These are phyloP conservation scores for Cryptococcus sp. DNA, from an alignment of 1,284 basidiomycete species.

Conservation along the genomic window DNA sequence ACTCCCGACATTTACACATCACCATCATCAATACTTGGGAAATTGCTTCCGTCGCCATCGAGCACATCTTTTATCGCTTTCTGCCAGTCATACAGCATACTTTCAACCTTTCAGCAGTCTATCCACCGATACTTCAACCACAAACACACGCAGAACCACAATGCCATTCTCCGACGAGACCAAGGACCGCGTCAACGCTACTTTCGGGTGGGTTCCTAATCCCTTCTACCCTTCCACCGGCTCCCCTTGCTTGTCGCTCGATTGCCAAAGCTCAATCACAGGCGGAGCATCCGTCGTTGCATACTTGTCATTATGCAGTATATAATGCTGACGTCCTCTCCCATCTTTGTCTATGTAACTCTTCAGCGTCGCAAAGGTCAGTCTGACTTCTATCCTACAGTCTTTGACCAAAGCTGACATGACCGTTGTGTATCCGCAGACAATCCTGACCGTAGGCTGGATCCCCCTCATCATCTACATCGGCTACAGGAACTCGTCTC, in stretches of 20 bases:
- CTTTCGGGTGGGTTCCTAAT: slow-evolving; percentile 42
- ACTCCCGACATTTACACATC: too few relatives aligned
- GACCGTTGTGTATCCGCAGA: slow-evolving; percentile 56
- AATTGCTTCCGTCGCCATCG: too few relatives aligned
- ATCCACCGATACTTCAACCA: too few relatives aligned
- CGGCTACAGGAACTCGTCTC: slow-evolving; percentile 83
- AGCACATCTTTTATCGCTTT: too few relatives aligned
- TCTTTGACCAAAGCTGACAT: background rate
- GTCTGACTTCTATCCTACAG: background rate
- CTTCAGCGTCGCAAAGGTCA: slow-evolving; percentile 41
- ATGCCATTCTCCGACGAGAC: slow-evolving; percentile 55
- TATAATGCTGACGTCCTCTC: background rate
- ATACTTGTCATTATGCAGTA: background rate
- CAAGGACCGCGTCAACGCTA: slow-evolving; percentile 53
- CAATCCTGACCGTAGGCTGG: slow-evolving; percentile 86
- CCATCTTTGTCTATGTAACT: too few relatives aligned
- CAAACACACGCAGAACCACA: background rate
- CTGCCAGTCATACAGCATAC: too few relatives aligned
- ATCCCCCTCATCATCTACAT: slow-evolving; percentile 91
- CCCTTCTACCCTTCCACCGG: background rate
- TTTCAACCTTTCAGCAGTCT: too few relatives aligned
- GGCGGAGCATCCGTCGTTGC: background rate
- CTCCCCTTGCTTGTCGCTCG: background rate
- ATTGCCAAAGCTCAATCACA: background rate
- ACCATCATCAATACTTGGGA: too few relatives aligned